Conservation (phyloP, 192 early-diverging fungal genomes). For the Coemansia sp. region DNA sequence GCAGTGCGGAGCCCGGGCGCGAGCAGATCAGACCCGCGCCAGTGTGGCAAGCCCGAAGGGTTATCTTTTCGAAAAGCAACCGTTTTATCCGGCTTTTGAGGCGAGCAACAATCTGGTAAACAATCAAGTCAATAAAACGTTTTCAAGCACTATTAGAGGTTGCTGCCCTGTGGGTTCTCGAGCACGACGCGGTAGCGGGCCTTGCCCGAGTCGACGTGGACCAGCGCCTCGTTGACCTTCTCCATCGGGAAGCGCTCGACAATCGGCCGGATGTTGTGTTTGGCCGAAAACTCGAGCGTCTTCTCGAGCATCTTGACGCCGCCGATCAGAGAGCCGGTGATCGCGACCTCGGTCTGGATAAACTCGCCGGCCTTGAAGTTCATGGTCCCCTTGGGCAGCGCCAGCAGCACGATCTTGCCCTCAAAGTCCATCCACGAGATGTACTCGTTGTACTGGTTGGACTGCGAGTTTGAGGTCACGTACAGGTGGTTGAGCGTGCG, state of each 20-base stretch:
- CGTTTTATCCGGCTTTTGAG: too few relatives aligned
- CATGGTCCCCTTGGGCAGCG: slow-evolving; percentile 47
- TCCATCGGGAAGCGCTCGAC: slow-evolving; percentile 64
- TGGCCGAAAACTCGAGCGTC: slow-evolving; percentile 66
- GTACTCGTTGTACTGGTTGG: slow-evolving; percentile 33
- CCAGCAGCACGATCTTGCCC: slow-evolving; percentile 53
- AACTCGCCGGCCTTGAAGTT: slow-evolving; percentile 39
- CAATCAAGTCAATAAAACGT: too few relatives aligned
- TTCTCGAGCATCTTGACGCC: slow-evolving; percentile 55
- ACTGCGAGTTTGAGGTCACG: slow-evolving; percentile 28
- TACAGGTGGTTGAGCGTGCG: slow-evolving; percentile 41
- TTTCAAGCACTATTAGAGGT: too few relatives aligned
- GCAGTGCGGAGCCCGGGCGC: too few relatives aligned
- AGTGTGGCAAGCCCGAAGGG: too few relatives aligned
- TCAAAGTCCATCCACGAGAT: slow-evolving; percentile 43
- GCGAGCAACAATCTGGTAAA: too few relatives aligned
- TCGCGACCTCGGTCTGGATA: slow-evolving; percentile 38
- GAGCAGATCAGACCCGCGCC: too few relatives aligned
- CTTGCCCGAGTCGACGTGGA: slow-evolving; percentile 53
- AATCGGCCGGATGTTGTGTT: slow-evolving; percentile 61
- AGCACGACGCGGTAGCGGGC: slow-evolving; percentile 69
- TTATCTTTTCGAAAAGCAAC: too few relatives aligned
- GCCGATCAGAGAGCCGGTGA: slow-evolving; percentile 67
- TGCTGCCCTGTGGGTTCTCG: background rate
- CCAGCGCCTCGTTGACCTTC: slow-evolving; percentile 58